phyloP scores from a whole-genome alignment of 768 basidiomycete genomes.

The Russula vinacea region DNA sequence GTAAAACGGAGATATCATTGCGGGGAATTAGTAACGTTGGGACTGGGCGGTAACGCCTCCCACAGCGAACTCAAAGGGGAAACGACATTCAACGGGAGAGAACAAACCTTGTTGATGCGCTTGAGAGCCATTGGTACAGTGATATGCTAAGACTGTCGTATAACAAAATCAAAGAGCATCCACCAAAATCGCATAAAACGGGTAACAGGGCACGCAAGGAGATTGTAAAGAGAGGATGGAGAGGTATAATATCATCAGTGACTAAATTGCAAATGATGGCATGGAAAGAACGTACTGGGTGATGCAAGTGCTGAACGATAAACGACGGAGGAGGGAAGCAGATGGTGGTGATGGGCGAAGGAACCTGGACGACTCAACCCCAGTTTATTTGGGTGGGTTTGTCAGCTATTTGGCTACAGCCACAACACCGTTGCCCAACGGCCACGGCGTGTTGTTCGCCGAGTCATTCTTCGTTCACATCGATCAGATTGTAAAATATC shows the following conservation, averaged over 20 bases:
- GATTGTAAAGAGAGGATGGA: background rate
- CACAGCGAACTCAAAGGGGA: background rate
- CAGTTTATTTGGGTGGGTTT: slow-evolving; percentile 41
- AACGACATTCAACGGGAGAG: slow-evolving; percentile 16
- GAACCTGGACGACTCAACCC: slow-evolving; percentile 20
- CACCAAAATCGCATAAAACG: slow-evolving; percentile 37
- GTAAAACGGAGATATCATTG: slow-evolving; percentile 19
- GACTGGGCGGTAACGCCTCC: background rate
- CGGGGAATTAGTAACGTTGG: slow-evolving; percentile 2
- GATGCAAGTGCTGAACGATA: slow-evolving; percentile 36
- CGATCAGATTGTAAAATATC: too few species aligned
- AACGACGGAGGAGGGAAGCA: slow-evolving; percentile 33
- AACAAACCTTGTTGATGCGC: slow-evolving; percentile 95
- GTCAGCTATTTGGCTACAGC: slow-evolving; percentile 39
- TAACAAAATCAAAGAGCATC: slow-evolving; percentile 40
- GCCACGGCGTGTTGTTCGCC: background rate
- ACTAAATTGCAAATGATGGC: slow-evolving; percentile 15
- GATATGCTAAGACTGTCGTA: slow-evolving; percentile 18
- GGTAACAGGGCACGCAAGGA: slow-evolving; percentile 18
- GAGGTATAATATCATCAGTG: background rate
- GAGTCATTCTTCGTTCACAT: too few species aligned
- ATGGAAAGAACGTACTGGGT: slow-evolving; percentile 25
- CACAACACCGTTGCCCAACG: slow-evolving; percentile 5
- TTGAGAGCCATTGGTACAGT: slow-evolving; percentile 78
- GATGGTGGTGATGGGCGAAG: slow-evolving; percentile 33